These are phyloP conservation scores for Colletotrichum sp. DNA, from an alignment of 2,329 filamentous ascomycete genomes.

Conservation along the genomic window DNA sequence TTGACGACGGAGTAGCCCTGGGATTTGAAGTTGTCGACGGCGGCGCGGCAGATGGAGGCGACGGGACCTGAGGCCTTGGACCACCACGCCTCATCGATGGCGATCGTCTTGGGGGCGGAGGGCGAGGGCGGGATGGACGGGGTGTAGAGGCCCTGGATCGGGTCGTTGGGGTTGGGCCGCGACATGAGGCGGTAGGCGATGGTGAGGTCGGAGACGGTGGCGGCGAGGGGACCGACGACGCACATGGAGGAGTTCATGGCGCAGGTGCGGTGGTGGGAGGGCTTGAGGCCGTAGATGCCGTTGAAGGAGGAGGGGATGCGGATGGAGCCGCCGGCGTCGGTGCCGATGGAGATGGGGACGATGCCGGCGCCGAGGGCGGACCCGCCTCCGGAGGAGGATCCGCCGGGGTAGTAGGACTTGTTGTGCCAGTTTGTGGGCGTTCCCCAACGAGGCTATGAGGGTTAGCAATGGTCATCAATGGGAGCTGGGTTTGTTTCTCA, in stretches of 20 bases:
- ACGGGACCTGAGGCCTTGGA: constrained; percentile 64
- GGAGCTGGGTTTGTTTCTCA: constrained; percentile 27
- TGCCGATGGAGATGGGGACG: constrained; percentile 76
- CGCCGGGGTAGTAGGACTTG: constrained; percentile 77
- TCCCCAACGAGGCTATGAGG: constrained; percentile 63
- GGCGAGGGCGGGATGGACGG: constrained; percentile 53
- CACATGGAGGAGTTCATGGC: constrained; percentile 58
- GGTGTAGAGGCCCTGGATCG: constrained; percentile 67
- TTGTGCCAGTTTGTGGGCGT: constrained; percentile 83
- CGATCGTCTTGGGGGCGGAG: constrained; percentile 65
- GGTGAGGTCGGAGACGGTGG: constrained; percentile 78
- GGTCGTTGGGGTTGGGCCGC: constrained; percentile 65
- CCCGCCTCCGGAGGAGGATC: constrained; percentile 78
- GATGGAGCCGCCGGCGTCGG: constrained; percentile 76
- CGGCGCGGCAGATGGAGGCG: constrained; percentile 62
- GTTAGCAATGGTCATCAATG: constrained; percentile 37
- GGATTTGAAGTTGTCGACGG: constrained; percentile 63
- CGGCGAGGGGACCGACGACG: constrained; percentile 77
- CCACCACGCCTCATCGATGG: constrained; percentile 66
- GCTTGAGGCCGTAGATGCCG: constrained; percentile 82
- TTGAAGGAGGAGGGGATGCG: constrained; percentile 79
- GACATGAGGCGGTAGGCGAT: constrained; percentile 84
- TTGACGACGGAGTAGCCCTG: constrained; percentile 57
- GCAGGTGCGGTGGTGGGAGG: constrained; percentile 74
- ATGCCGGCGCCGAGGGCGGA: constrained; percentile 75